phyloP scores from a whole-genome alignment of 2,329 filamentous ascomycete species.

The Epichloe aotearoae region DNA sequence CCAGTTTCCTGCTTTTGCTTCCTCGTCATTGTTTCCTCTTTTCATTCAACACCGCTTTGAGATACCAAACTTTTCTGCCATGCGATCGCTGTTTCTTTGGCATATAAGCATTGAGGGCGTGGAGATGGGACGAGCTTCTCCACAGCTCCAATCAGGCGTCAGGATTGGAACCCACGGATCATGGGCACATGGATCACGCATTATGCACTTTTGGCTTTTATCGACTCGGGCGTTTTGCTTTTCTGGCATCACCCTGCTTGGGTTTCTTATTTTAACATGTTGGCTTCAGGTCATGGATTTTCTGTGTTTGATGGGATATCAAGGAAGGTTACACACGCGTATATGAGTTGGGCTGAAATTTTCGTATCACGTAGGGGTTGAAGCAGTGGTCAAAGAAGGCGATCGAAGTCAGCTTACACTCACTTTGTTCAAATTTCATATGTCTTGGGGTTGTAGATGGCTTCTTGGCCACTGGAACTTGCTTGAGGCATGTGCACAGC shows the following conservation, averaged over 20 bases:
- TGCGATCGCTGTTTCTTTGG: constrained; percentile 3
- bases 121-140: background rate
- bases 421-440: background rate
- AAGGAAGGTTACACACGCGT: constrained; percentile 2
- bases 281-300: background rate
- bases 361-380: background rate
- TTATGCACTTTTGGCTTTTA: background rate
- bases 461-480: background rate
- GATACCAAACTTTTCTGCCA: constrained; percentile 3
- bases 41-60: background rate
- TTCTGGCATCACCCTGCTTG: background rate
- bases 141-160: constrained; percentile 1
- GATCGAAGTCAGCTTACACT: background rate
- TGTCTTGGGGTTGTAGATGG: background rate
- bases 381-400: no score
- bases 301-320: background rate
- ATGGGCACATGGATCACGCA: background rate
- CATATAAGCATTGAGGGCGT: constrained; percentile 3
- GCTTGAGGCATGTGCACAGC: background rate
- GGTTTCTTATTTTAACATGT: background rate
- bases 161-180: background rate
- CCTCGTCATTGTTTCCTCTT: background rate
- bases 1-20: background rate
- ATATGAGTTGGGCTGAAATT: constrained; percentile 3
- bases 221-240: background rate